Conservation (phyloP, 768 basidiomycete genomes). For the Phylloporus sp. region DNA sequence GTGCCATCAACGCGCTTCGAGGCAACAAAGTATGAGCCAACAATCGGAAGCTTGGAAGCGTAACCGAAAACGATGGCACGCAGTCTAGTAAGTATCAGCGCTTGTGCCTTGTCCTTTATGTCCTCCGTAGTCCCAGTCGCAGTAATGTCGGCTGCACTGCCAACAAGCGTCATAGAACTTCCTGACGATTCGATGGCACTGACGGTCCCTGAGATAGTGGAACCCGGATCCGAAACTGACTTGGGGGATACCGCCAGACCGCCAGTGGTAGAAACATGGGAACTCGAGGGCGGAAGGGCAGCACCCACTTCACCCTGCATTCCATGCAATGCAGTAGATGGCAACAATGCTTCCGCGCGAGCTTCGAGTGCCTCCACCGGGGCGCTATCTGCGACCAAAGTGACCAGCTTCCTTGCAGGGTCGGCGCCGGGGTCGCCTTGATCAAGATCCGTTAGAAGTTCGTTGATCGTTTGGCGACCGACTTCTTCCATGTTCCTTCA, state of each 20-base stretch:
- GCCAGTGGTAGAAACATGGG: not conserved
- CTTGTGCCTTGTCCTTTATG: conserved; percentile 2
- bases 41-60: conserved; percentile 18
- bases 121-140: not conserved
- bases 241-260: not conserved
- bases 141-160: not conserved
- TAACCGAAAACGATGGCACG: conserved; percentile 10
- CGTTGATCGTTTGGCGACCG: not conserved
- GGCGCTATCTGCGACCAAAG: not conserved
- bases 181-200: not conserved
- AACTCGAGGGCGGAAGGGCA: not conserved
- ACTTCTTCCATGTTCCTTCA: conserved; percentile 4
- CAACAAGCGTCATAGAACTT: not conserved
- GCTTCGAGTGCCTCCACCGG: not conserved
- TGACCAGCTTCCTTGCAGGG: not conserved
- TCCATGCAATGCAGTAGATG: not conserved
- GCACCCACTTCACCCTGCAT: not conserved
- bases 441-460: not conserved
- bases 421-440: not conserved
- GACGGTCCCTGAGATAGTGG: not conserved
- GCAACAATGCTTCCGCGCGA: not conserved
- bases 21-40: conserved; percentile 19
- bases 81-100: conserved; percentile 7
- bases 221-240: not conserved
- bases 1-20: conserved; percentile 2